Evolutionary conservation across 2,329 filamentous ascomycete genomes (phyloP).

Genomic region (Exophiala calicioides): DNA sequence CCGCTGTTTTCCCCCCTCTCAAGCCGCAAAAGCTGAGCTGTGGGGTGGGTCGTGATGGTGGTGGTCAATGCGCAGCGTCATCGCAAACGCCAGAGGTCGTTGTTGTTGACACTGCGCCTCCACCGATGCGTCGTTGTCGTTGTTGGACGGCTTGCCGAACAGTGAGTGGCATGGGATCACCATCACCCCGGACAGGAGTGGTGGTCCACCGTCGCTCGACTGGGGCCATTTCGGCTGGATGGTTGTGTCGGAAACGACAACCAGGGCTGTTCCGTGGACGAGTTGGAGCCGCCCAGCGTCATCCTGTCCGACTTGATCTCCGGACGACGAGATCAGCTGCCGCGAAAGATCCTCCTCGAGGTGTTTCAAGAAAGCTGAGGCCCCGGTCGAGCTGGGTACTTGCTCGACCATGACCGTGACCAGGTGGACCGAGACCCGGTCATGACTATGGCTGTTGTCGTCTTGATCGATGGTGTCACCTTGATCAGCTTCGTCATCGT

Average conservation of each 20-base stretch:
- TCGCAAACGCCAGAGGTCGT: conserved; percentile 13
- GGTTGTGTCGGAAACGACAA: conserved; percentile 12
- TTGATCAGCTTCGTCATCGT: no score
- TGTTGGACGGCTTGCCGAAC: conserved; percentile 38
- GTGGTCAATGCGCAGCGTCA: conserved; percentile 20
- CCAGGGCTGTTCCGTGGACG: conserved; percentile 25
- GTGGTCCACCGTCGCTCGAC: not conserved
- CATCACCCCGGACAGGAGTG: conserved; percentile 11
- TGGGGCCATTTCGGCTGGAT: conserved; percentile 8
- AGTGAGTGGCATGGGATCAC: conserved; percentile 43
- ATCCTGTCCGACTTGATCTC: not conserved
- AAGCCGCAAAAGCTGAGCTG: no score
- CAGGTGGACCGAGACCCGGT: conserved; percentile 10
- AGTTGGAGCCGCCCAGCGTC: conserved; percentile 3
- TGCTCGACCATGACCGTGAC: conserved; percentile 8
- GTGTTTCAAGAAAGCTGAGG: no score
- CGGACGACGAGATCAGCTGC: no score
- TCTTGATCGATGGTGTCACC: no score
- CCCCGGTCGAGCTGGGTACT: no score
- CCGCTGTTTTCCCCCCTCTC: no score
- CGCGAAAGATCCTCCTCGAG: conserved; percentile 3
- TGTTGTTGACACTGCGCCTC: not conserved
- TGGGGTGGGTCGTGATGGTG: not conserved
- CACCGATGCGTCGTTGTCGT: not conserved
- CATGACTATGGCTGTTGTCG: no score